Percentiles rank a stretch among this genome's conserved stretches.
Conservation (phyloP, 2,329 filamentous ascomycete genomes). For the Alternaria ventricosa region DNA sequence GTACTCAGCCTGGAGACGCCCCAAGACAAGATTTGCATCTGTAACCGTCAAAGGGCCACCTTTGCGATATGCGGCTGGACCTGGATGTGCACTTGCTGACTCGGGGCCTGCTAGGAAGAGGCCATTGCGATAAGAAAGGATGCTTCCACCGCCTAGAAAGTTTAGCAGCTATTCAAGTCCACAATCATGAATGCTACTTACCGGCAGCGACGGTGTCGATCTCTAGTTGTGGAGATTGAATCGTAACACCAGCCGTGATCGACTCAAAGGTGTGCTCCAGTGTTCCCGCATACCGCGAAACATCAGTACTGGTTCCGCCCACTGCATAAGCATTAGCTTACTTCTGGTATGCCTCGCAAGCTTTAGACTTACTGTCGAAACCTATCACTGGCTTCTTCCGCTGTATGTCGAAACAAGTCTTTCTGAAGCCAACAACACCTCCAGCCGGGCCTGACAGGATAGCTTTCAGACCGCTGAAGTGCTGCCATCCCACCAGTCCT, state of each 20-base stretch:
- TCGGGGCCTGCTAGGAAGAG: constrained; percentile 32
- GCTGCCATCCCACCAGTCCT: constrained; percentile 31
- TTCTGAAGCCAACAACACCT: constrained; percentile 43
- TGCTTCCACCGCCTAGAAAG: constrained; percentile 52
- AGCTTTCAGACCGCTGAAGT: constrained; percentile 40
- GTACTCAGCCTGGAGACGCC: constrained; percentile 36
- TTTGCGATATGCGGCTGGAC: constrained; percentile 45
- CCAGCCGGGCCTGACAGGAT: constrained; percentile 46
- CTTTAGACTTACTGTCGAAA: constrained; percentile 19
- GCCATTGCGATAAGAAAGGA: constrained; percentile 38
- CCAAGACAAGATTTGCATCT: constrained; percentile 45
- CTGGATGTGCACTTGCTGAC: constrained; percentile 46
- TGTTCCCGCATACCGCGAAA: constrained; percentile 40
- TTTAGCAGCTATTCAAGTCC: constrained; percentile 19
- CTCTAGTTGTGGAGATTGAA: constrained; percentile 41
- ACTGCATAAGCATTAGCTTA: neutral
- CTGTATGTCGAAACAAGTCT: constrained; percentile 39
- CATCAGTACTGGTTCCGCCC: constrained; percentile 44
- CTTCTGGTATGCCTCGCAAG: neutral
- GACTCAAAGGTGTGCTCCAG: constrained; percentile 43
- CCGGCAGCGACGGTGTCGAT: constrained; percentile 49
- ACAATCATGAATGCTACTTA: neutral
- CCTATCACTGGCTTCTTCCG: constrained; percentile 38
- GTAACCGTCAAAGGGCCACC: constrained; percentile 46
- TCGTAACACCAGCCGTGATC: constrained; percentile 38